phyloP scores from a whole-genome alignment of 1,284 basidiomycete genomes.

The Cutaneotrichosporon dermatis region DNA sequence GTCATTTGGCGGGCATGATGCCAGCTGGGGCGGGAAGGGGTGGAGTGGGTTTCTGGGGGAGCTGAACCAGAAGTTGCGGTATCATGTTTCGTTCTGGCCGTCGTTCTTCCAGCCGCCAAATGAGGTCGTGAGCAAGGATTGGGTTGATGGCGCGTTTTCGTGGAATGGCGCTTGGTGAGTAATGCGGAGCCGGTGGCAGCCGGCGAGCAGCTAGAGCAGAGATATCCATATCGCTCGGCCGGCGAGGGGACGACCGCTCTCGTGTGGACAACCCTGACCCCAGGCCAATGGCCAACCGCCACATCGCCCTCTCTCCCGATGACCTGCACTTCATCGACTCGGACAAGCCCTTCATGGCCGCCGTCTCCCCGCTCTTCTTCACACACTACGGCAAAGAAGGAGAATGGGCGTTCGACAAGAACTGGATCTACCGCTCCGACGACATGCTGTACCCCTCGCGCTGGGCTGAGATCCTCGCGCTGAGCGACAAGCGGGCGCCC shows the following conservation, averaged over 20 bases:
- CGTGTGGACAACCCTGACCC: background rate
- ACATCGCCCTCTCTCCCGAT: slow-evolving; percentile 24
- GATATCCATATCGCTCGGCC: background rate
- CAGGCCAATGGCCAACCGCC: slow-evolving; percentile 35
- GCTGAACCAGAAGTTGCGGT: slow-evolving; percentile 25
- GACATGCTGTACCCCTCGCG: slow-evolving; percentile 44
- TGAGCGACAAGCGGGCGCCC: slow-evolving; percentile 25
- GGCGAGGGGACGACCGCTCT: too few species aligned
- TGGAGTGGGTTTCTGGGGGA: slow-evolving; percentile 37
- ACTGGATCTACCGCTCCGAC: slow-evolving; percentile 50
- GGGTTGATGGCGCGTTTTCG: slow-evolving; percentile 40
- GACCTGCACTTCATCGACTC: slow-evolving; percentile 36
- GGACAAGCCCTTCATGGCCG: slow-evolving; percentile 58
- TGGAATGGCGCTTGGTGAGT: slow-evolving; percentile 49
- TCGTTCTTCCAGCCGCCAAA: slow-evolving; percentile 46
- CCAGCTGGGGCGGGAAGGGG: slow-evolving; percentile 31
- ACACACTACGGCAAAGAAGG: slow-evolving; percentile 51
- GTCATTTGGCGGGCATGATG: slow-evolving; percentile 42
- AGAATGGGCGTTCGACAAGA: slow-evolving; percentile 48
- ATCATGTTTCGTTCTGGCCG: slow-evolving; percentile 44
- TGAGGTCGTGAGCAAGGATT: slow-evolving; percentile 26
- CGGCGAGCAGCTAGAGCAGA: background rate
- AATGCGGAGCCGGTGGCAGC: background rate
- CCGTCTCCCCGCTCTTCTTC: slow-evolving; percentile 61
- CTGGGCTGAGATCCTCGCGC: slow-evolving; percentile 36